Conservation (phyloP, 2,329 filamentous ascomycete species). For the Pestalotiopsis sp. region DNA sequence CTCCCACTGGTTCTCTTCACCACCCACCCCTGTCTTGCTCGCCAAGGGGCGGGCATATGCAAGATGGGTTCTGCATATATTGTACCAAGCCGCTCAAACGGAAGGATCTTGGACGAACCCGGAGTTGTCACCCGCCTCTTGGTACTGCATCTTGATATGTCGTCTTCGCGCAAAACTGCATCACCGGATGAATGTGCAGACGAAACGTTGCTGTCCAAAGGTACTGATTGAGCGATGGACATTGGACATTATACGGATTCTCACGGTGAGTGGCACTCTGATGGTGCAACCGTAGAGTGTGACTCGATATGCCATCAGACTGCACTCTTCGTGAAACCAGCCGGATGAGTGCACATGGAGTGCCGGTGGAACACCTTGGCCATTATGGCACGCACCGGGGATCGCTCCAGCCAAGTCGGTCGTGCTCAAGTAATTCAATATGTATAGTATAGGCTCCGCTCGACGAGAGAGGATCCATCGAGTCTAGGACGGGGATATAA, state of each 20-base stretch:
- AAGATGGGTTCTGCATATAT: neutral
- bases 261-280: too few relatives aligned
- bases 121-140: neutral
- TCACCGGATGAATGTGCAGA: too few relatives aligned
- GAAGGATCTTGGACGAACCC: neutral
- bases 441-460: neutral
- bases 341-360: too few relatives aligned
- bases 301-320: too few relatives aligned
- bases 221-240: too few relatives aligned
- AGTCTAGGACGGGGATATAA: neutral
- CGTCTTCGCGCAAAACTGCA: neutral
- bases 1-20: neutral
- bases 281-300: too few relatives aligned
- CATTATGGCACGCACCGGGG: too few relatives aligned
- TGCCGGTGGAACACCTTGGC: too few relatives aligned
- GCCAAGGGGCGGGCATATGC: neutral
- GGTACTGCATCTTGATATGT: neutral
- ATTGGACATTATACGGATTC: too few relatives aligned
- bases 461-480: neutral
- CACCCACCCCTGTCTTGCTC: neutral
- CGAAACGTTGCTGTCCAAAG: too few relatives aligned
- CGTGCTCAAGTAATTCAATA: neutral
- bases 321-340: too few relatives aligned
- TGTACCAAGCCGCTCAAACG: conserved; percentile 6
- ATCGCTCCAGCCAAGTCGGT: too few relatives aligned